These are phyloP conservation scores for Triangularia setosa DNA, from an alignment of 2,329 filamentous ascomycete species.

Conservation along the genomic window DNA sequence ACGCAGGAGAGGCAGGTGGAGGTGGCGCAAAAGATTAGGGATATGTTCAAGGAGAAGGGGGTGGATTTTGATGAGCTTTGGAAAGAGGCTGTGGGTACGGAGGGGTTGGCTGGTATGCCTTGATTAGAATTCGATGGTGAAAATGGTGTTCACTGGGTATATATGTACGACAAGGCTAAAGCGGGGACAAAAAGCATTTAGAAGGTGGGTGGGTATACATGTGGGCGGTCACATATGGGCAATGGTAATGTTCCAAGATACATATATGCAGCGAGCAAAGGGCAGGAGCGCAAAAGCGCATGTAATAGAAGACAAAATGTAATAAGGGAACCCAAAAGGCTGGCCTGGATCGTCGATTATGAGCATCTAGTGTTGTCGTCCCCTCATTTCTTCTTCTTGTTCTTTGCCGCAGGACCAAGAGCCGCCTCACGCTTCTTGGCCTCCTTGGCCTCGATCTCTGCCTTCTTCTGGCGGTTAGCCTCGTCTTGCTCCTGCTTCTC, in stretches of 20 bases:
- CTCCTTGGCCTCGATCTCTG: constrained; percentile 52
- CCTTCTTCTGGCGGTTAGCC: constrained; percentile 44
- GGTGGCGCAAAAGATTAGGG: constrained; percentile 69
- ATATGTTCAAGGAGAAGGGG: constrained; percentile 68
- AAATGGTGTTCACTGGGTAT: not conserved
- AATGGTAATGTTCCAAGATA: not conserved
- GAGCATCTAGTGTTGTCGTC: not conserved
- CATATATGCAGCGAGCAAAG: not conserved
- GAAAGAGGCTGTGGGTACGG: constrained; percentile 55
- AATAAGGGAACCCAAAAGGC: not conserved
- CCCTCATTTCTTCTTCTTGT: constrained; percentile 39
- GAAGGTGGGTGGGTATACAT: not conserved
- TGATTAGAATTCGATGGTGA: not conserved
- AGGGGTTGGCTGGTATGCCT: constrained; percentile 31
- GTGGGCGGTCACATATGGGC: not conserved
- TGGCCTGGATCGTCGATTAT: not conserved
- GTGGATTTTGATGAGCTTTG: constrained; percentile 83
- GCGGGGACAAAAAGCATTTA: not conserved
- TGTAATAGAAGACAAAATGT: not conserved
- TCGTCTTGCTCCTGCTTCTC: constrained; percentile 56
- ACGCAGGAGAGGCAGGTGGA: constrained; percentile 67
- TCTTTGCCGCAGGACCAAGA: constrained; percentile 38
- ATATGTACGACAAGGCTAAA: not conserved
- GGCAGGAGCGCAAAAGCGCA: not conserved
- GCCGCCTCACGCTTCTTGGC: constrained; percentile 54